phyloP scores from a whole-genome alignment of 371 early-diverging fungal species.

The Dinochytrium kinnereticum region DNA sequence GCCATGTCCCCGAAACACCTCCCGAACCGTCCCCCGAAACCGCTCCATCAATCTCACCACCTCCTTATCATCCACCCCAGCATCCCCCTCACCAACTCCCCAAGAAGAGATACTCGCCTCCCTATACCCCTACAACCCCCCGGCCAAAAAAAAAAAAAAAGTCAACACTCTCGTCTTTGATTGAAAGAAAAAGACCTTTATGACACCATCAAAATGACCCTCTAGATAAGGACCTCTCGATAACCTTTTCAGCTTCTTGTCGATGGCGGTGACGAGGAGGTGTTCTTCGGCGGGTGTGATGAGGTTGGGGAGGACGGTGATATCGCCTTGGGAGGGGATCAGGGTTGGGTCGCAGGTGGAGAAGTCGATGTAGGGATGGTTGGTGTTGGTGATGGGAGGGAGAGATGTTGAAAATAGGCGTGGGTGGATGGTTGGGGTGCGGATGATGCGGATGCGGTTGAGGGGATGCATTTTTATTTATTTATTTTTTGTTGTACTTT shows the following conservation, averaged over 20 bases:
- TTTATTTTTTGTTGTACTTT: too few relatives aligned
- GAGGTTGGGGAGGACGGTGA: constrained; percentile 53
- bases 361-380: background rate
- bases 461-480: too few relatives aligned
- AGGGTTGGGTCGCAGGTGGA: background rate
- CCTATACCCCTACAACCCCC: constrained; percentile 25
- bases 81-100: background rate
- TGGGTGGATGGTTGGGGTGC: too few relatives aligned
- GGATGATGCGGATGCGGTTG: too few relatives aligned
- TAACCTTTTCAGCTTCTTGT: constrained; percentile 55
- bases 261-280: constrained; percentile 45
- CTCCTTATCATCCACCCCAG: background rate
- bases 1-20: background rate
- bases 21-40: background rate
- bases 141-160: background rate
- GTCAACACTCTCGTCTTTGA: background rate
- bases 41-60: constrained; percentile 6
- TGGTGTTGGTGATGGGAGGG: background rate
- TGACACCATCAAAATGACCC: constrained; percentile 64
- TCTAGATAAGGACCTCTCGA: constrained; percentile 50
- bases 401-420: background rate
- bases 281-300: constrained; percentile 49
- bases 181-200: too few relatives aligned
- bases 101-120: constrained; percentile 34
- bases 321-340: constrained; percentile 27